Percentiles rank a stretch among this genome's conserved stretches.
phyloP scores from a whole-genome alignment of 768 basidiomycete genomes.

The Panellus pusillus region DNA sequence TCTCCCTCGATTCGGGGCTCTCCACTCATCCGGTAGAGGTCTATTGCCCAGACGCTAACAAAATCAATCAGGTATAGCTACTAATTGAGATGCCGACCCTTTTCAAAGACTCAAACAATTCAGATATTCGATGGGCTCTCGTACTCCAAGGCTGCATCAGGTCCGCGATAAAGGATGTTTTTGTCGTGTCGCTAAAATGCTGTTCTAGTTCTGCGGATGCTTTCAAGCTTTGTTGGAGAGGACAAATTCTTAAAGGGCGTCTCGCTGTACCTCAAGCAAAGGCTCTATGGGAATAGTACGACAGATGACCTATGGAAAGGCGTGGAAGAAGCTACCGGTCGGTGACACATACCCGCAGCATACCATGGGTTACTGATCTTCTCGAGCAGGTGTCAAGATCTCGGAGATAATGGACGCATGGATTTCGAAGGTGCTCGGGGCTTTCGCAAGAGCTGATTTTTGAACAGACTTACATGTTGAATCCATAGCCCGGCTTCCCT shows the following conservation, averaged over 20 bases:
- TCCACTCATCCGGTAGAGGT: constrained; percentile 76
- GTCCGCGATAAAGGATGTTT: constrained; percentile 27
- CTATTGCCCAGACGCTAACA: constrained; percentile 58
- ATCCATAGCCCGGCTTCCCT: constrained; percentile 63
- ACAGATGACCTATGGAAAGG: constrained; percentile 71
- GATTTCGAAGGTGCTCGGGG: constrained; percentile 58
- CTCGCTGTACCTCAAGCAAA: constrained; percentile 69
- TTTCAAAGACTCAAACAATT: not conserved
- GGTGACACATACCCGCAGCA: constrained; percentile 2
- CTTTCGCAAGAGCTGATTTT: not conserved
- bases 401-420: constrained; percentile 69
- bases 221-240: constrained; percentile 65
- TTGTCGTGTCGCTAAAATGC: not conserved
- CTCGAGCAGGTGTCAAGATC: constrained; percentile 47
- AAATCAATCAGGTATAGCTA: constrained; percentile 48
- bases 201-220: constrained; percentile 62
- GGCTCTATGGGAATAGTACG: constrained; percentile 63
- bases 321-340: constrained; percentile 57
- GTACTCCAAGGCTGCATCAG: constrained; percentile 60
- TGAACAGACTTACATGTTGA: not conserved
- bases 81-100: not conserved
- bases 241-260: constrained; percentile 67
- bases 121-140: constrained; percentile 71
- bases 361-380: not conserved
- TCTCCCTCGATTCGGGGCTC: constrained; percentile 60